Evolutionary conservation across 169 alveolate genomes (phyloP).

Genomic region (Plasmodium inui): DNA sequence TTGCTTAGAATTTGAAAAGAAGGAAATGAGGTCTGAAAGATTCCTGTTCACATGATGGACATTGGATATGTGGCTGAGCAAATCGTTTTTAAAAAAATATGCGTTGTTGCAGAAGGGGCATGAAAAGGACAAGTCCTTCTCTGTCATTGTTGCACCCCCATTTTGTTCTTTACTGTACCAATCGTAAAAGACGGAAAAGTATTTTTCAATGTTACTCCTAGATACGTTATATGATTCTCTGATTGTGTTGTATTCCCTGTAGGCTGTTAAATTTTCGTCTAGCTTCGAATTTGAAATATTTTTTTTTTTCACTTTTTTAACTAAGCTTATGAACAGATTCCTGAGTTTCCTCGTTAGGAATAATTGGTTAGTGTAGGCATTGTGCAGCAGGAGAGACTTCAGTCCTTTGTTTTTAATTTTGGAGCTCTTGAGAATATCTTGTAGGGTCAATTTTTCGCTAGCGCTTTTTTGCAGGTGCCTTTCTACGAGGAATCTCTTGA

Average conservation of each 20-base stretch:
- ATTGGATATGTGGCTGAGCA: constrained; percentile 64
- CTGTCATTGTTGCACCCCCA: neutral
- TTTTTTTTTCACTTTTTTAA: constrained; percentile 35
- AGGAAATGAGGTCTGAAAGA: constrained; percentile 30
- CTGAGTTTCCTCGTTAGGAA: constrained; percentile 49
- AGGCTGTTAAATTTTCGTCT: constrained; percentile 12
- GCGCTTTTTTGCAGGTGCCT: neutral
- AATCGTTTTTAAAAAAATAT: constrained; percentile 61
- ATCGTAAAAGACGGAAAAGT: constrained; percentile 48
- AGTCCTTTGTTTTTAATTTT: constrained; percentile 45
- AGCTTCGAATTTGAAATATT: constrained; percentile 16
- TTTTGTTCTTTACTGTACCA: constrained; percentile 21
- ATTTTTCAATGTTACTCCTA: constrained; percentile 48
- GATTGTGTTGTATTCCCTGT: constrained; percentile 51
- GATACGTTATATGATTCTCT: constrained; percentile 50
- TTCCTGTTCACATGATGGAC: constrained; percentile 52
- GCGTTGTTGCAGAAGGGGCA: constrained; percentile 64
- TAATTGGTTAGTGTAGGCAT: constrained; percentile 61
- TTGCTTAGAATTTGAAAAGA: constrained; percentile 64
- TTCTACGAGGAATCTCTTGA: constrained; percentile 22
- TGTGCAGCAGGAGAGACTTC: constrained; percentile 29
- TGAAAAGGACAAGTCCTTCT: constrained; percentile 22
- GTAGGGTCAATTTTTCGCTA: constrained; percentile 5
- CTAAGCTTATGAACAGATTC: constrained; percentile 29
- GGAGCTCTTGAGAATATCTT: constrained; percentile 14